These are phyloP conservation scores for Leccinum truebloodii DNA, from an alignment of 768 basidiomycete species.

Conservation along the genomic window DNA sequence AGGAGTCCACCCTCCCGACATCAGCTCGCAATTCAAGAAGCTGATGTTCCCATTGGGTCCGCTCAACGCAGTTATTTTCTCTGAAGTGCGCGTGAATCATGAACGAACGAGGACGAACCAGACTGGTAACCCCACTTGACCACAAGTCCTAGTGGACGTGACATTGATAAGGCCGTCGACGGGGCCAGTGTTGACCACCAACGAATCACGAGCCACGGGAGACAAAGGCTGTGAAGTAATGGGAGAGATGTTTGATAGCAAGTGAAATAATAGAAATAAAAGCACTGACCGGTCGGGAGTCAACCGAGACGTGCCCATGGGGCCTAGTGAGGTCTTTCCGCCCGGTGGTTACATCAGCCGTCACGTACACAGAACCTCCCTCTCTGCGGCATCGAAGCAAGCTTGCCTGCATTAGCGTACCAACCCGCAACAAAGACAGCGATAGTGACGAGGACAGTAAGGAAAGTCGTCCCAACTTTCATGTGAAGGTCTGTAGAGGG, in stretches of 20 bases:
- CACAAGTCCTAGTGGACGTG: constrained; percentile 39
- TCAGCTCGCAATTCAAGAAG: constrained; percentile 80
- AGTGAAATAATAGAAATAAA: not conserved
- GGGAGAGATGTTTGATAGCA: not conserved
- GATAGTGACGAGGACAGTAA: not conserved
- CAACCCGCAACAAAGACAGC: not conserved
- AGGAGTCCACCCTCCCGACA: constrained; percentile 67
- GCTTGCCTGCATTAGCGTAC: not conserved
- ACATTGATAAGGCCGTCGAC: constrained; percentile 38
- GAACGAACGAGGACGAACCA: constrained; percentile 30
- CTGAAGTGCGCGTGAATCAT: constrained; percentile 34
- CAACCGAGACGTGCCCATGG: no score
- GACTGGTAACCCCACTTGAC: constrained; percentile 47
- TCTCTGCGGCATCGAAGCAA: not conserved
- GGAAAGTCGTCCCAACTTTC: not conserved
- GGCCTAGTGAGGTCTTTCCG: no score
- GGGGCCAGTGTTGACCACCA: not conserved
- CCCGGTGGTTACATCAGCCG: no score
- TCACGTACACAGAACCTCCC: no score
- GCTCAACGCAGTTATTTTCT: constrained; percentile 43
- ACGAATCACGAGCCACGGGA: not conserved
- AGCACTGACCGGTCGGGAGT: not conserved
- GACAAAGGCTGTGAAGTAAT: not conserved
- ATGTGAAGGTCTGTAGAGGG: not conserved
- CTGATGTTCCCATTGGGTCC: constrained; percentile 75